Base-by-base conservation (phyloP, 495 filamentous ascomycete species). In the Terfezia claveryi region DNA sequence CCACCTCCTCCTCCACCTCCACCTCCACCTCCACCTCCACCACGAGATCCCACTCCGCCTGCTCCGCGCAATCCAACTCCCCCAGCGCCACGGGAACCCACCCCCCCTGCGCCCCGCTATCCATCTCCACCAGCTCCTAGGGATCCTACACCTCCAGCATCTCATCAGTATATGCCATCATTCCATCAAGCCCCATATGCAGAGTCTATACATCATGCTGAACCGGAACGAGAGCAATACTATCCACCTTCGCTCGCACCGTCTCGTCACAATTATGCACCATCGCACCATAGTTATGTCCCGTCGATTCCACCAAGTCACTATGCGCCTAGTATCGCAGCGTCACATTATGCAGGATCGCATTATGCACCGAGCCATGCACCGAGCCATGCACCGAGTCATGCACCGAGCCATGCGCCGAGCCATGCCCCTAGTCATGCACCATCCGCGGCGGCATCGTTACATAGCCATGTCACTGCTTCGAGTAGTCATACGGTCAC, bases 1-100 rank as follows among this genome's bases (percentile, higher is more conserved):
- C 41, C 59, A 5, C 59, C 60, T 8, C 11, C 60, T 1, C 56
- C 59, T 0, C 59, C 60, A 6, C 58, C 61, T 8, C 57, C 60
- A 6, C 58, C 61, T 8, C 57, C 60, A 4, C 61, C 57, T 11
- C 58, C 59, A 5, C 50, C 49, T 4, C 59, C 36, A 10, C 57
- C 51, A 17, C 54, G 52, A 38, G 16, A 16, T 9, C 14, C 38
- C 8, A 44, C 52, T 7, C 32, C 23, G 7, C 37, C 16, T 54
- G 14, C 52, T 52, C 16, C 50, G 4, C 50, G 14, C 14, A 36
- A 16, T 14, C 55, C 53, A n/a, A 20, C 53, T 32, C 59, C 59
- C 11, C 51, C 59, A 38, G 55, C 56, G 17, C 27, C 57, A 46
- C 50, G 52, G 8, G 57, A 60, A 23, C 54, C 23, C 8, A 20